Evolutionary conservation across 108 stramenopile species (phyloP).

Genomic region (Cyclostephanos tholiformis): DNA sequence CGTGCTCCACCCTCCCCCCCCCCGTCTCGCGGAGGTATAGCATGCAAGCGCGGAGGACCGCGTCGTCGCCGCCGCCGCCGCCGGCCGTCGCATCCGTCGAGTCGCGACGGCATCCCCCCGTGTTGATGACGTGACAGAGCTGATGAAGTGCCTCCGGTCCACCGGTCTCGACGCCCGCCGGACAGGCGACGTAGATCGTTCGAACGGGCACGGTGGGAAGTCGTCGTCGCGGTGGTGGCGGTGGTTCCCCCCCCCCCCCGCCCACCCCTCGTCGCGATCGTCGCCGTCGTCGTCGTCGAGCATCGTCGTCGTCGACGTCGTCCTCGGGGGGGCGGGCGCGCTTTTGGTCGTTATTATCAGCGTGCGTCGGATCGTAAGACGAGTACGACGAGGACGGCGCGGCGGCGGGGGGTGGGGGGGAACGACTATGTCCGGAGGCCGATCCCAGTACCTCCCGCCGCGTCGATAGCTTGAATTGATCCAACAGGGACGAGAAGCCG

Average conservation of each 20-base stretch:
- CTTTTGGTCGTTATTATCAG: slow-evolving; percentile 4
- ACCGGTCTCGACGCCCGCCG: slow-evolving; percentile 50
- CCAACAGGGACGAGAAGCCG: slow-evolving; percentile 43
- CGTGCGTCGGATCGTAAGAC: too few relatives aligned
- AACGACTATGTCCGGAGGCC: neutral
- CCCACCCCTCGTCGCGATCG: neutral
- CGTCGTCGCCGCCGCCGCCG: too few relatives aligned
- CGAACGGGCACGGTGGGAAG: neutral
- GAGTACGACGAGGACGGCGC: too few relatives aligned
- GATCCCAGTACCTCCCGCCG: neutral
- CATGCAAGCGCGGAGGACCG: too few relatives aligned
- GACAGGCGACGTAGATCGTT: slow-evolving; percentile 55
- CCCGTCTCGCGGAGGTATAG: too few relatives aligned
- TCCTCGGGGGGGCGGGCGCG: slow-evolving; percentile 12
- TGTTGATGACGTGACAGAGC: slow-evolving; percentile 56
- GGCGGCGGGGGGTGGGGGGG: neutral
- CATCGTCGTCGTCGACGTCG: neutral
- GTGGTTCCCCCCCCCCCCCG: too few relatives aligned
- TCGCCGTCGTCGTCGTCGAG: neutral
- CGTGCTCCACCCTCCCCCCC: neutral
- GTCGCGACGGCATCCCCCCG: slow-evolving; percentile 3
- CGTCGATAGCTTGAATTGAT: slow-evolving; percentile 48
- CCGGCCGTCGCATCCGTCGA: too few relatives aligned
- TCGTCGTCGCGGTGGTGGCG: too few relatives aligned
- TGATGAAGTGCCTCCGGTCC: slow-evolving; percentile 67